phyloP scores from a whole-genome alignment of 371 early-diverging fungal genomes.

The Haplosporangium sp. region DNA sequence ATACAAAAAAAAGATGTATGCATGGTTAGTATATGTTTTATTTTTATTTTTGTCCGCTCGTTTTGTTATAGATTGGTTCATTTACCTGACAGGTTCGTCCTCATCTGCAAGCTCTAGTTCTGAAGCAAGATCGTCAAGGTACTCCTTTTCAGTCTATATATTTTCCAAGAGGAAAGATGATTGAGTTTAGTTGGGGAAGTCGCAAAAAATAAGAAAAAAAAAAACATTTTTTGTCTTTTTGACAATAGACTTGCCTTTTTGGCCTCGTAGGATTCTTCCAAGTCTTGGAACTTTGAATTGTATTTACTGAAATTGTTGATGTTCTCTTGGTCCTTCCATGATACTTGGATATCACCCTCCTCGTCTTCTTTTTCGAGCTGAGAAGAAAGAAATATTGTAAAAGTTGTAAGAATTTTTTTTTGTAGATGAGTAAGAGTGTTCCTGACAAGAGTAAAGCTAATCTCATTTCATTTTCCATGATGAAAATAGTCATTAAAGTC shows the following conservation, averaged over 20 bases:
- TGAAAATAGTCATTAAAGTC: too few relatives aligned
- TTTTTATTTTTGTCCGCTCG: neutral
- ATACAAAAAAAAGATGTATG: neutral
- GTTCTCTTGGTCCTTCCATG: conserved; percentile 93
- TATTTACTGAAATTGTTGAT: conserved; percentile 95
- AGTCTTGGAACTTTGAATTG: conserved; percentile 79
- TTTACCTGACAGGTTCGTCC: conserved; percentile 79
- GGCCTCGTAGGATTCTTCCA: conserved; percentile 83
- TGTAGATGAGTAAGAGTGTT: neutral
- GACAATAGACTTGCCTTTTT: conserved; percentile 73
- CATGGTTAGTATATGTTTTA: neutral
- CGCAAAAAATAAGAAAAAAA: neutral
- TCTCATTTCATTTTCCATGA: too few relatives aligned
- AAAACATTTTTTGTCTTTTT: neutral
- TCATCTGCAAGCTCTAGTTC: conserved; percentile 96
- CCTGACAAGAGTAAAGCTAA: neutral
- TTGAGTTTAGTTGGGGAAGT: neutral
- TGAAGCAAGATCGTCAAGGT: conserved; percentile 88
- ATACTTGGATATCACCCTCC: conserved; percentile 91
- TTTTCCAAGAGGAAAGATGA: conserved; percentile 6
- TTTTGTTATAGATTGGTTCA: neutral
- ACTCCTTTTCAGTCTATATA: conserved; percentile 82
- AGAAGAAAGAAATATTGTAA: neutral
- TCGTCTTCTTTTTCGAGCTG: conserved; percentile 77
- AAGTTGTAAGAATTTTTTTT: neutral